phyloP scores from a whole-genome alignment of 1,139 yeast species.

The Magnusiomyces ingens region DNA sequence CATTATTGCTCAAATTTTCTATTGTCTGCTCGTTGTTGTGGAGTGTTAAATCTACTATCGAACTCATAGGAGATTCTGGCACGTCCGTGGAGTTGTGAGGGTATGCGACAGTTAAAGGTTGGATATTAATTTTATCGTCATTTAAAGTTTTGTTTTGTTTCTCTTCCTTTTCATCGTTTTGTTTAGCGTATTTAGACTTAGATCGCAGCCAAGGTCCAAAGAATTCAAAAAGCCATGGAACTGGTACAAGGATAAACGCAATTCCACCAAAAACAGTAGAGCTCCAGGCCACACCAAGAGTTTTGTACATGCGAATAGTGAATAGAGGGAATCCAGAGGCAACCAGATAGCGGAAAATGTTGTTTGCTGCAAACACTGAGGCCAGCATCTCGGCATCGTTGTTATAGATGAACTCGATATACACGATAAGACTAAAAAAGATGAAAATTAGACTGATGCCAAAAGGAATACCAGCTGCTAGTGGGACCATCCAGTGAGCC shows the following conservation, averaged over 20 bases:
- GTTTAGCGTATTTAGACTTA: slow-evolving; percentile 21
- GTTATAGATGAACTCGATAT: slow-evolving; percentile 61
- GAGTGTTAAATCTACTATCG: no score
- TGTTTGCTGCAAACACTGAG: slow-evolving; percentile 74
- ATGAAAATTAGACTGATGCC: slow-evolving; percentile 64
- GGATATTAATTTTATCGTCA: not conserved
- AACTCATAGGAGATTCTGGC: no score
- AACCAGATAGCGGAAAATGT: slow-evolving; percentile 57
- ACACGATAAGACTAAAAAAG: slow-evolving; percentile 52
- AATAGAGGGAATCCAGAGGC: slow-evolving; percentile 77
- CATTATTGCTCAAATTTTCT: no score
- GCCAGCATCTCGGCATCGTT: slow-evolving; percentile 52
- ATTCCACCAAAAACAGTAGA: slow-evolving; percentile 50
- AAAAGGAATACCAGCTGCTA: slow-evolving; percentile 37
- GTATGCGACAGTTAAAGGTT: no score
- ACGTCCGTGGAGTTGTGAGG: no score
- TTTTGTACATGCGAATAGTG: slow-evolving; percentile 49
- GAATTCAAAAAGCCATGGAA: slow-evolving; percentile 54
- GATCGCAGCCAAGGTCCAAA: slow-evolving; percentile 54
- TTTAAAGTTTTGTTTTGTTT: not conserved
- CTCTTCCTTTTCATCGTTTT: not conserved
- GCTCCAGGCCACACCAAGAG: slow-evolving; percentile 60
- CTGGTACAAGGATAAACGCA: slow-evolving; percentile 51
- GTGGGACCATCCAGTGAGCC: slow-evolving; percentile 71
- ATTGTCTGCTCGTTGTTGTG: no score